Conservation (phyloP, 495 filamentous ascomycete genomes). For the Rhizodiscina lignyota region DNA sequence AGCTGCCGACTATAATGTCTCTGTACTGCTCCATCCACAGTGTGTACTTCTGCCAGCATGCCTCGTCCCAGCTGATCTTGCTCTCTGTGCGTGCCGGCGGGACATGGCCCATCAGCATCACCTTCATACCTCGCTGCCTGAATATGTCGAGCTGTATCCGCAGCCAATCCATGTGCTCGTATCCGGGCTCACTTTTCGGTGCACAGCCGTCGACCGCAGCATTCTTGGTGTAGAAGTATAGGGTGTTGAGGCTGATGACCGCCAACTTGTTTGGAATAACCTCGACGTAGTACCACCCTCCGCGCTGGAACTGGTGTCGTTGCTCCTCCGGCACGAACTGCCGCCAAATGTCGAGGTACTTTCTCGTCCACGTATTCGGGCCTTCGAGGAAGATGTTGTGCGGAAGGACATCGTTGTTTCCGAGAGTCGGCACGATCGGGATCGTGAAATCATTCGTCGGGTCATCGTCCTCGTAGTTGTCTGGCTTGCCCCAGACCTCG, state of each 20-base stretch:
- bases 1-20: slow-evolving; percentile 61
- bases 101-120: slow-evolving; percentile 86
- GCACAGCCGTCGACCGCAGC: slow-evolving; percentile 82
- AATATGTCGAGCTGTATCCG: slow-evolving; percentile 77
- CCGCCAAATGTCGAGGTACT: slow-evolving; percentile 58
- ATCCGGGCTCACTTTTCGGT: slow-evolving; percentile 62
- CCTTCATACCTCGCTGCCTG: slow-evolving; percentile 76
- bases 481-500: slow-evolving; percentile 45
- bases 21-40: slow-evolving; percentile 80
- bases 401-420: slow-evolving; percentile 94
- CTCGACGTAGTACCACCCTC: slow-evolving; percentile 88
- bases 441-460: slow-evolving; percentile 45
- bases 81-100: slow-evolving; percentile 69
- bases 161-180: slow-evolving; percentile 92
- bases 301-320: slow-evolving; percentile 76
- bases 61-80: slow-evolving; percentile 81
- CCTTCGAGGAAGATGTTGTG: slow-evolving; percentile 85
- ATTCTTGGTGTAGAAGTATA: slow-evolving; percentile 79
- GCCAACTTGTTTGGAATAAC: slow-evolving; percentile 76
- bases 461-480: slow-evolving; percentile 26
- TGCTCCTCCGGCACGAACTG: slow-evolving; percentile 86
- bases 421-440: slow-evolving; percentile 77
- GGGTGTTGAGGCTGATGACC: slow-evolving; percentile 88
- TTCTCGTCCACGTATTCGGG: slow-evolving; percentile 68
- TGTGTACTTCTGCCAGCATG: slow-evolving; percentile 96